Base-by-base conservation (phyloP, 2,329 filamentous ascomycete genomes). In the Diaporthe citriasiana region DNA sequence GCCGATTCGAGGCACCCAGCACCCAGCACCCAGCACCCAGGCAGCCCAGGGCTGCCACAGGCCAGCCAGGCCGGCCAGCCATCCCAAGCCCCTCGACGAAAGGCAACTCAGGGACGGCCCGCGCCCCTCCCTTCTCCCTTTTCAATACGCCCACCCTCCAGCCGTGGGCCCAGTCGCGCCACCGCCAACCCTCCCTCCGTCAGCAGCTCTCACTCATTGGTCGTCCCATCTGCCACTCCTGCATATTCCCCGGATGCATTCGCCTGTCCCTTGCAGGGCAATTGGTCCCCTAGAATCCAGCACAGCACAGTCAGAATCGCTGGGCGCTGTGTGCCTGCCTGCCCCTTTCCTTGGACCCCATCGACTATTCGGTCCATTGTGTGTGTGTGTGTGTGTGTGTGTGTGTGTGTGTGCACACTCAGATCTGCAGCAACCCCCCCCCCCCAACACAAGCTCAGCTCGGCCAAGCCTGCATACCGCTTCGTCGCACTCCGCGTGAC, bases 241-340 rank as follows among this genome's bases (percentile, higher is more conserved):
- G 60, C 60, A 73, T 59, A 22, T 55, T 35, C 35, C 50, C 35
- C 25, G 63, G 47, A 57, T 65, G 71, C 60, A 40, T 50, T 70
- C 47, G 53, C 30, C 30, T 70, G 71, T 73, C 53, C 71, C 71
- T 73, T 73, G 71, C 71, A 73, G 51, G 42, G 30, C 71, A 40
- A 73, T 56, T 69, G 60, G 60, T 59, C 51, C 53, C 63, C 55
- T 42, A 45, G 13, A 30, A 33, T 15, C 4, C 30, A 40, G 25
- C 3, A 55, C 35, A 40, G 56, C 10, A 60, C 38, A 42, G 22
- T 56, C 51, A 27, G 13, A 13, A 53, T 12, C 25, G 47, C 7
- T 12, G 19, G 35, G n/a, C 19, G 27, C 55, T 25, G 25, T 12
- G 33, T 35, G 30, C 65, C 25, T 45, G 47, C 13, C 15, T 38